A percentile compares a stretch with the other conserved stretches of the same genome.
Conservation (phyloP, 331 rosid species). For the Acacia concinna region DNA sequence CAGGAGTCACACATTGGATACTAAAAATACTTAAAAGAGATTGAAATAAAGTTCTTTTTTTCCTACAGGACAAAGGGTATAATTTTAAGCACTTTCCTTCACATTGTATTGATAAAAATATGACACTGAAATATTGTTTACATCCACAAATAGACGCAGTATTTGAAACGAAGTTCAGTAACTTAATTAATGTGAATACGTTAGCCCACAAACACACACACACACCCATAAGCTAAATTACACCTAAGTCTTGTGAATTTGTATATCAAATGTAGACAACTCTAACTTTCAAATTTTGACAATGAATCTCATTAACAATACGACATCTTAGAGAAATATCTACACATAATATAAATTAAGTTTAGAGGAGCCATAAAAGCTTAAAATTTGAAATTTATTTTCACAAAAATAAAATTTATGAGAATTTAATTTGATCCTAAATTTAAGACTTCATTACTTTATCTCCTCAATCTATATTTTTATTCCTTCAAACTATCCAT, state of each 20-base stretch:
- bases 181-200: neutral
- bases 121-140: too few relatives aligned
- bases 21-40: neutral
- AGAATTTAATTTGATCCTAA: too few relatives aligned
- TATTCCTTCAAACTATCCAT: too few relatives aligned
- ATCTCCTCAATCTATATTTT: too few relatives aligned
- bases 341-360: neutral
- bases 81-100: too few relatives aligned
- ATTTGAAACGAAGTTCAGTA: neutral
- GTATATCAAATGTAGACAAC: neutral
- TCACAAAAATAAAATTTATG: neutral
- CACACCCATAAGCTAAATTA: neutral
- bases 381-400: neutral
- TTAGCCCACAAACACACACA: neutral
- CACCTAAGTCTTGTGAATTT: neutral
- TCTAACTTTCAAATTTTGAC: neutral
- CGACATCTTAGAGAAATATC: neutral
- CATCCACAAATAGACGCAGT: too few relatives aligned
- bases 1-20: neutral
- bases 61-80: neutral
- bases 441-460: too few relatives aligned
- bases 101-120: too few relatives aligned
- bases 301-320: neutral
- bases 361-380: neutral
- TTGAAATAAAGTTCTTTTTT: neutral